Percentiles rank a stretch among this genome's conserved stretches.
Conservation (phyloP, 345 rosid genomes). For the Populus nigra region DNA sequence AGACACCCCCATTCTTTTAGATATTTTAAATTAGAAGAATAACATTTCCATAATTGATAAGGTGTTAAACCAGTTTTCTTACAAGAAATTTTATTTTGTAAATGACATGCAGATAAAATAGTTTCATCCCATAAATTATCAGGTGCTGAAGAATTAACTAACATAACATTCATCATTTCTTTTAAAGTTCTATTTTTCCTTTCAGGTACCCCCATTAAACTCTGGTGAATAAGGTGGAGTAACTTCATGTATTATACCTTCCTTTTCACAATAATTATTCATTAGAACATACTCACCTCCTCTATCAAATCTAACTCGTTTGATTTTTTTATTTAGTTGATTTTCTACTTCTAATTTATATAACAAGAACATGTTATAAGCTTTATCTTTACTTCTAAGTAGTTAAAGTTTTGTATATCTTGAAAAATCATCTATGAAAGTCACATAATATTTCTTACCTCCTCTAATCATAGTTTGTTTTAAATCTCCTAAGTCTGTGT, state of each 20-base stretch:
- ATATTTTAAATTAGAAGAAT: neutral
- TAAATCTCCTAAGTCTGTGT: too few species aligned
- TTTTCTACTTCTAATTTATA: neutral
- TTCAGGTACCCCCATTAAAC: neutral
- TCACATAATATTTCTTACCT: neutral
- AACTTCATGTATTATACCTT: too few species aligned
- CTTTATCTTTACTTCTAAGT: neutral
- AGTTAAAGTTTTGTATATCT: neutral
- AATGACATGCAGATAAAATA: too few species aligned
- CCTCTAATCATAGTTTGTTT: too few species aligned
- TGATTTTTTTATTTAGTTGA: too few species aligned
- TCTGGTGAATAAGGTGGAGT: neutral
- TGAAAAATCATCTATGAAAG: neutral
- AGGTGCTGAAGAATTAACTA: neutral
- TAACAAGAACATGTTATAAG: too few species aligned
- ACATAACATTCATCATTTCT: neutral
- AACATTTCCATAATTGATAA: neutral
- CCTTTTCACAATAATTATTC: too few species aligned
- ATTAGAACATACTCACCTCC: too few species aligned
- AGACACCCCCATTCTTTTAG: neutral
- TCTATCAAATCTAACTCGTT: neutral
- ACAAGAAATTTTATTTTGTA: neutral
- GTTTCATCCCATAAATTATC: neutral
- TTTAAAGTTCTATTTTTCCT: neutral
- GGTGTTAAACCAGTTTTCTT: neutral